Base-by-base conservation (phyloP, 176 grass and related monocot genomes). In the Miscanthus lutarioriparius region DNA sequence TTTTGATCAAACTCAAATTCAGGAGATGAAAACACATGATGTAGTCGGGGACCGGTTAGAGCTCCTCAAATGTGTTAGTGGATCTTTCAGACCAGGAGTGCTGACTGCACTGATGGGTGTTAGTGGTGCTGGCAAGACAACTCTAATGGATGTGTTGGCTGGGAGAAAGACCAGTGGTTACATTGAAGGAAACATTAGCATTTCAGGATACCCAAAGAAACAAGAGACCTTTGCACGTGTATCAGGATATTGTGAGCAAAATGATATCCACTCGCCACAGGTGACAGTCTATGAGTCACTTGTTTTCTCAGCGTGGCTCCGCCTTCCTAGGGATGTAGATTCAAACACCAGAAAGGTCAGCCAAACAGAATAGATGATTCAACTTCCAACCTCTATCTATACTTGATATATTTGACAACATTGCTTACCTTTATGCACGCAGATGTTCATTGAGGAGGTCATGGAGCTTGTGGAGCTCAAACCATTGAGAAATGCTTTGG, bases 81-180 rank as follows among this genome's bases (percentile, higher is more conserved):
- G 96, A 14, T 94, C 93, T 77, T 99, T 99, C 76, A 99, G 91
- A 72, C 93, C 96, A 28, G 96, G 93, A 59, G 96, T 99, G 33
- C 81, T 99, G 58, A 94, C 93, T 3, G 96, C 96, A 49, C 66
- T 98, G 47, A 98, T 98, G 96, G 96, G 93, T 1, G 93, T 98
- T 19, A 99, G 96, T 91, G 96, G 96, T 8, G 96, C 96, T 8
- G 96, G 96, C 7, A 99, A 99, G 83, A 99, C 96, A 69, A 96
- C 91, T 45, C 82, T 99, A 62, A 96, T 99, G 96, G 96, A 99
- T 84, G 96, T 96, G 44, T 79, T 99, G 70, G 96, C 93, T n/a
- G 96, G 96, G 25, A 99, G 96, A 86, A 99, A 99, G 82, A 96
- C 96, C 2, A 90, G 93, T 35, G 96, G 96, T 73, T 99, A 94